Percentiles rank a stretch among this genome's conserved stretches.
Conservation (phyloP, 2,329 filamentous ascomycete species). For the Aspergillus calidoustus region DNA sequence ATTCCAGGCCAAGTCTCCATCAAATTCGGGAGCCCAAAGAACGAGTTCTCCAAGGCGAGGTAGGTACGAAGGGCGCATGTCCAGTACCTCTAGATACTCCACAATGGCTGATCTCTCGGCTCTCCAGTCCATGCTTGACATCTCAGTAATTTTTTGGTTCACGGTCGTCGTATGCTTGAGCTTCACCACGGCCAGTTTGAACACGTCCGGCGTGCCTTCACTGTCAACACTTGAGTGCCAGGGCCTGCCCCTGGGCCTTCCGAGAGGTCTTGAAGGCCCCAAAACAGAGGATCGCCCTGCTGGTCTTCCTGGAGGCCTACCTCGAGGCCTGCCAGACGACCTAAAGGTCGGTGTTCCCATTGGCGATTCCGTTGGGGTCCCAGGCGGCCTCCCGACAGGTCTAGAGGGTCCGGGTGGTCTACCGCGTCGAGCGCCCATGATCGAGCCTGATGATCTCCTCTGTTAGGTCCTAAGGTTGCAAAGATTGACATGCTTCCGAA, state of each 20-base stretch:
- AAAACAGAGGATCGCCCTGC: conserved; percentile 19
- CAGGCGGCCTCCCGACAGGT: conserved; percentile 13
- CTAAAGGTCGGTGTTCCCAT: background rate
- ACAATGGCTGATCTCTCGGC: conserved; percentile 52
- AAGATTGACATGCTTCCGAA: background rate
- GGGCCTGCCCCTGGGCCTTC: conserved; percentile 7
- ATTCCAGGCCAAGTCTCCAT: conserved; percentile 46
- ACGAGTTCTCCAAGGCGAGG: conserved; percentile 63
- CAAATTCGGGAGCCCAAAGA: conserved; percentile 51
- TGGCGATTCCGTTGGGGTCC: conserved; percentile 3
- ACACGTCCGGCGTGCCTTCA: conserved; percentile 60
- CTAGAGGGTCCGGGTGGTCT: conserved; percentile 16
- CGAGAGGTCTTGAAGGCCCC: conserved; percentile 13
- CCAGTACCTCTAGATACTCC: conserved; percentile 47
- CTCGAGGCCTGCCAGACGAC: conserved; percentile 12
- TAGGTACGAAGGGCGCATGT: conserved; percentile 54
- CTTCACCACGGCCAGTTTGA: conserved; percentile 54
- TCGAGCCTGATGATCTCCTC: background rate
- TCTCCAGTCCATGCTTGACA: conserved; percentile 61
- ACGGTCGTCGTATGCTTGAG: conserved; percentile 48
- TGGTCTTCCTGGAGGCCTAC: conserved; percentile 17
- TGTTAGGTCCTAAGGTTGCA: background rate
- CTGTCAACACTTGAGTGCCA: conserved; percentile 42
- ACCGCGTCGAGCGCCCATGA: conserved; percentile 14
- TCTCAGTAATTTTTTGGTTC: conserved; percentile 55